phyloP scores from a whole-genome alignment of 2,329 filamentous ascomycete species.

The Neofusicoccum umdonicola region DNA sequence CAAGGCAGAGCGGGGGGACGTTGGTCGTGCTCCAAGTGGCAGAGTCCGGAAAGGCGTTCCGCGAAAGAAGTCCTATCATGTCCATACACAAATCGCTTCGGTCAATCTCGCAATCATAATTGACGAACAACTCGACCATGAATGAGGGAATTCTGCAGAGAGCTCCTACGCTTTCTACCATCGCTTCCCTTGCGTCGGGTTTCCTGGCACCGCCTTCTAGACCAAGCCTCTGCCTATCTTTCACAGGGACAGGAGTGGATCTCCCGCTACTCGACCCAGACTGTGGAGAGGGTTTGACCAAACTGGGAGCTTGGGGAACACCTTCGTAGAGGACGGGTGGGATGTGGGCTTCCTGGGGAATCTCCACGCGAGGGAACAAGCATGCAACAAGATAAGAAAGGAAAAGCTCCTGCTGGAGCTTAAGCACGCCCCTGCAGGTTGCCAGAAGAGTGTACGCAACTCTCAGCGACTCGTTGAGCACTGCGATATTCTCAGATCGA shows the following conservation, averaged over 20 bases:
- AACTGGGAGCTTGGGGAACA: constrained; percentile 84
- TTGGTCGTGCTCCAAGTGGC: constrained; percentile 99
- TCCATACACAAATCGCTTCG: constrained; percentile 91
- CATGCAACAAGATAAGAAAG: constrained; percentile 92
- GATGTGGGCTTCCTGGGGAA: constrained; percentile 85
- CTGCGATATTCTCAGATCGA: constrained; percentile 91
- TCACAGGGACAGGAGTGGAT: constrained; percentile 84
- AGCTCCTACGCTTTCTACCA: constrained; percentile 95
- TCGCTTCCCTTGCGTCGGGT: constrained; percentile 92
- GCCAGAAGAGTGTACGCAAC: constrained; percentile 88
- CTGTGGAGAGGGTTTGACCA: constrained; percentile 69
- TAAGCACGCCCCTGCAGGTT: constrained; percentile 85
- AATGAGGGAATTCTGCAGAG: constrained; percentile 90
- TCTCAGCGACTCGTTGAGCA: constrained; percentile 86
- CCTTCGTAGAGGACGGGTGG: constrained; percentile 89
- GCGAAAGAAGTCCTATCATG: constrained; percentile 85
- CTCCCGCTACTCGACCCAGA: constrained; percentile 65
- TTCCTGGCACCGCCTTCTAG: constrained; percentile 89
- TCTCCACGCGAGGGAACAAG: constrained; percentile 89
- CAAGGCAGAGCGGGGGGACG: constrained; percentile 89
- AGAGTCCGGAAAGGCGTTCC: constrained; percentile 94
- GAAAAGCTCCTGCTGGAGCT: constrained; percentile 95
- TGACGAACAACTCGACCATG: constrained; percentile 93
- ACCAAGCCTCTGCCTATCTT: constrained; percentile 87
- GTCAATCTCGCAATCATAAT: constrained; percentile 95